Evolutionary conservation across 129 eudicot species (phyloP), one percentile per base, ranked within the genome.

Genomic region (Artemisia tridentata): DNA sequence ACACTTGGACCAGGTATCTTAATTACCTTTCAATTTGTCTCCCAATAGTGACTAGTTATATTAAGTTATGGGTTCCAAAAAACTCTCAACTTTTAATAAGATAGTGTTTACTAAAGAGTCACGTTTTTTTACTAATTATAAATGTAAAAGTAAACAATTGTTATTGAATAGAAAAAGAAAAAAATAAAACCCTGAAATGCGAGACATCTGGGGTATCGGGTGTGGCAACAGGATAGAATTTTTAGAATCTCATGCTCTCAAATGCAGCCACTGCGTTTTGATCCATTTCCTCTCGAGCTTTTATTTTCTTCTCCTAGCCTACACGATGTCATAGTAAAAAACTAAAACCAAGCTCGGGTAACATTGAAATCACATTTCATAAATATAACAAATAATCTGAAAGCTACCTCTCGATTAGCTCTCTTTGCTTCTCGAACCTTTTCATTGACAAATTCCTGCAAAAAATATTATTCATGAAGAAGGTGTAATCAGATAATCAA

Each of bases 151-250:
- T 11, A 0, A 56, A 11, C 41, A 56, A 7, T 20, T 2, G 14
- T 63, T 31, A n/a, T 15, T 38, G 15, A 49, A 17, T 15, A 70
- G 48, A 16, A 3, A 31, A 18, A 2, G 11, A 5, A 18, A 47
- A 68, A 15, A 49, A 76, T 58, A 34, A 64, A 75, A 95, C 99
- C 95, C 90, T 90, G 57, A 95, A 96, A 3, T 7, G 51, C 10
- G 99, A 85, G 60, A 95, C 93, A 72, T 95, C 99, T 43, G 99
- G 99, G 41, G 93, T 79, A 46, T 95, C 93, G 5, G 97, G 80
- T 12, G 97, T 51, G 3, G 89, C 19, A 75, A 86, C 88, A 2
- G 97, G 99, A 76, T 95, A 95, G 72, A 90, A 95, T 78, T 95
- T 95, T 86, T 90, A 95, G 55, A 95, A 90, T 71, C 54, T 88